Evolutionary conservation across 1,284 basidiomycete genomes (phyloP).

Genomic region (Ganoderma leucocontextum): DNA sequence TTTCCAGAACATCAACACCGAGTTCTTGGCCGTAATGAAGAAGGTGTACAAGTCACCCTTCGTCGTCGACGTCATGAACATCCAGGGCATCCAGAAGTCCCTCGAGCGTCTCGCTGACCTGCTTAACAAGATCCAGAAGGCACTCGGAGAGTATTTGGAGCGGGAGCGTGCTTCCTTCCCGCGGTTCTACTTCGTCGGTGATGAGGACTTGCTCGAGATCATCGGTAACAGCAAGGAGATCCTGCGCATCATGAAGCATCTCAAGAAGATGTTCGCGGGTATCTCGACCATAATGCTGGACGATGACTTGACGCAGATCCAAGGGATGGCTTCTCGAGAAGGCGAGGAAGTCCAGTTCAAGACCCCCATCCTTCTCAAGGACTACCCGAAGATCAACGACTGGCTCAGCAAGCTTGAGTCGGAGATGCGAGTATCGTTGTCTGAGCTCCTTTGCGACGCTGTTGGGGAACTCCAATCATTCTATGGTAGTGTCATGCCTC

Average conservation of each 20-base stretch:
- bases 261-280: conserved; percentile 99
- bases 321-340: conserved; percentile 93
- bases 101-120: conserved; percentile 96
- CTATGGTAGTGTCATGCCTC: conserved; percentile 71
- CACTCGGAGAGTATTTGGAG: conserved; percentile 98
- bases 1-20: conserved; percentile 98
- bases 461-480: conserved; percentile 84
- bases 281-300: conserved; percentile 92
- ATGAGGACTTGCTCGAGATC: conserved; percentile 98
- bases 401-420: conserved; percentile 95
- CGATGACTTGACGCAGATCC: conserved; percentile 87
- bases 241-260: conserved; percentile 95
- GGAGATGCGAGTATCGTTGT: conserved; percentile 94
- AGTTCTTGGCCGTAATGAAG: conserved; percentile 99
- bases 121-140: conserved; percentile 98
- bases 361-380: conserved; percentile 86
- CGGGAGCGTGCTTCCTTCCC: conserved; percentile 98
- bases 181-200: conserved; percentile 99
- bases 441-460: conserved; percentile 80
- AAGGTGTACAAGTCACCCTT: conserved; percentile 99
- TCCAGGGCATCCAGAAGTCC: conserved; percentile 95
- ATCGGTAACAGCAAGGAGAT: conserved; percentile 99
- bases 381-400: conserved; percentile 98
- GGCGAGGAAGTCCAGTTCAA: conserved; percentile 93
- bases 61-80: conserved; percentile 96